These are phyloP conservation scores for Pleurostoma richardsiae DNA, from an alignment of 2,329 filamentous ascomycete species.

Conservation along the genomic window DNA sequence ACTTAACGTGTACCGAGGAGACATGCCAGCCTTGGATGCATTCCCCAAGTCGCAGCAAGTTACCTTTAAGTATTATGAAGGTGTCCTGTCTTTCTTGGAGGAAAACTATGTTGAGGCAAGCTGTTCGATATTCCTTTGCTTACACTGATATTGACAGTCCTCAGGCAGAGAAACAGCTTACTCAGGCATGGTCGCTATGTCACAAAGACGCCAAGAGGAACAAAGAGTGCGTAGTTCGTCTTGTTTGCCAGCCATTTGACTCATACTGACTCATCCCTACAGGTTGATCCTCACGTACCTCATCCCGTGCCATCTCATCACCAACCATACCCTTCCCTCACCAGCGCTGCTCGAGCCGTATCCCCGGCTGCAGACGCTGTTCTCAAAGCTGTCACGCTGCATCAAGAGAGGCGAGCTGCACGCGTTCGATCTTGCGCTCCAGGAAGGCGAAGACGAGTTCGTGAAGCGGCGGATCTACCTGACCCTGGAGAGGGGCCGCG, in stretches of 20 bases:
- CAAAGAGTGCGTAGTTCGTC: conserved; percentile 58
- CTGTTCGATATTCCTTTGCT: not conserved
- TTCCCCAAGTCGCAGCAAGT: conserved; percentile 91
- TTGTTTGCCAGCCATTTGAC: conserved; percentile 1
- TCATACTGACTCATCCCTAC: conserved; percentile 19
- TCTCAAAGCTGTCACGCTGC: conserved; percentile 70
- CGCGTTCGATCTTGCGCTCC: conserved; percentile 77
- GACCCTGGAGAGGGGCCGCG: conserved; percentile 85
- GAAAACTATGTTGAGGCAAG: conserved; percentile 80
- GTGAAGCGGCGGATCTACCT: conserved; percentile 92
- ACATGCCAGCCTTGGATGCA: conserved; percentile 72
- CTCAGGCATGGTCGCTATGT: conserved; percentile 77
- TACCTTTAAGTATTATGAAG: conserved; percentile 94
- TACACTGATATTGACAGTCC: not conserved
- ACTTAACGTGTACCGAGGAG: conserved; percentile 67
- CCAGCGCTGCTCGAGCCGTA: conserved; percentile 65
- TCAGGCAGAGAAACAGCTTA: conserved; percentile 75
- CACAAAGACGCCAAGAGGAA: conserved; percentile 69
- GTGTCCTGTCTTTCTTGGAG: conserved; percentile 88
- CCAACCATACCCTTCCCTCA: conserved; percentile 78
- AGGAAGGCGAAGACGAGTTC: conserved; percentile 83
- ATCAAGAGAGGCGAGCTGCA: conserved; percentile 80
- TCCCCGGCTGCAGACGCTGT: conserved; percentile 71
- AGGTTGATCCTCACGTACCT: conserved; percentile 92
- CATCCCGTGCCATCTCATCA: conserved; percentile 88